These are phyloP conservation scores for Cordyceps cateniannulata DNA, from an alignment of 2,329 filamentous ascomycete species.

Conservation along the genomic window DNA sequence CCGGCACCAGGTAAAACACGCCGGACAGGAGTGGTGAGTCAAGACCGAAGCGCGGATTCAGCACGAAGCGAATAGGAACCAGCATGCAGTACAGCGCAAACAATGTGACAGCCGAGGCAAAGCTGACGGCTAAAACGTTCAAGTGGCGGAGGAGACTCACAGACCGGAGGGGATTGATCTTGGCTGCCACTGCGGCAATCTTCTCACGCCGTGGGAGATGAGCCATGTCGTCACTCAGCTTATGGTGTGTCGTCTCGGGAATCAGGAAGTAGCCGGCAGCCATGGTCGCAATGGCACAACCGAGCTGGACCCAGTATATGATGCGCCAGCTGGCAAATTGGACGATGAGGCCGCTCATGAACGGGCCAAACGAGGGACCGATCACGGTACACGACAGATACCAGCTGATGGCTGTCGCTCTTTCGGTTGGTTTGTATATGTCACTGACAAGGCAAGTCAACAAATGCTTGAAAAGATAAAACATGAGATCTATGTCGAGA, in stretches of 20 bases:
- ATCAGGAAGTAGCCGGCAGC: conserved; percentile 59
- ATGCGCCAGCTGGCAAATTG: conserved; percentile 66
- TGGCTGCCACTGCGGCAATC: conserved; percentile 47
- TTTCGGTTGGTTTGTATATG: conserved; percentile 58
- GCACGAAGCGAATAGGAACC: conserved; percentile 63
- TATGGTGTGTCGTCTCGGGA: conserved; percentile 66
- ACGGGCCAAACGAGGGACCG: conserved; percentile 63
- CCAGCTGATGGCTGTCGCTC: conserved; percentile 68
- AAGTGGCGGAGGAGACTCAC: conserved; percentile 59
- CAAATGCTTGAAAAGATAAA: conserved; percentile 9
- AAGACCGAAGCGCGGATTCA: conserved; percentile 68
- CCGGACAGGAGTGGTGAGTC: conserved; percentile 60
- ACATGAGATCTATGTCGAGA: neutral
- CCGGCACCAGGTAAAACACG: conserved; percentile 69
- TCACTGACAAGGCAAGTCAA: conserved; percentile 33
- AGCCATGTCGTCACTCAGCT: conserved; percentile 54
- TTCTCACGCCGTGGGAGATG: conserved; percentile 45
- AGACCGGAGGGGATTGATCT: conserved; percentile 62
- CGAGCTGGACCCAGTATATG: conserved; percentile 73
- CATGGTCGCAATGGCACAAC: conserved; percentile 53
- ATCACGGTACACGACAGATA: conserved; percentile 66
- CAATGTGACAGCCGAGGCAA: conserved; percentile 57
- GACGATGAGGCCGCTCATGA: conserved; percentile 70
- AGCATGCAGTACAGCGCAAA: conserved; percentile 64
- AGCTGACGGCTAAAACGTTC: conserved; percentile 54